Evolutionary conservation across 768 basidiomycete genomes (phyloP), one percentile per base, ranked within the genome.

Genomic region (Phaeotremella skinneri): DNA sequence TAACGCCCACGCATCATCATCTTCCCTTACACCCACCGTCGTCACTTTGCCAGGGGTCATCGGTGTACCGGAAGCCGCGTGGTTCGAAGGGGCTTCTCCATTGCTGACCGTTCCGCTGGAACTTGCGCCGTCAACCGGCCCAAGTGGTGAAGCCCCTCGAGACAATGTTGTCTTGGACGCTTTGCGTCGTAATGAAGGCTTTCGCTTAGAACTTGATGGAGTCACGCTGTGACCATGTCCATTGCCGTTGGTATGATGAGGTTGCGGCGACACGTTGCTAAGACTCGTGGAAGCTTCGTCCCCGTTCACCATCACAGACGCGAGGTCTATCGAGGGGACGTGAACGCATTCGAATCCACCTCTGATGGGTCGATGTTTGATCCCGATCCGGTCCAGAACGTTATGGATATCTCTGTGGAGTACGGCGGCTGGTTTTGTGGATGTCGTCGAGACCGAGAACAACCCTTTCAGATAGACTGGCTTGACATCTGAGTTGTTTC

Each of bases 381-480:
- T 88, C 63, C 93, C 91, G 85, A 98, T 91, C 48, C 93, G 84
- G 69, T 93, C 90, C 37, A 98, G 82, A 1, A 96, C 93, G 13
- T 84, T 83, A 49, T 83, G 82, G 63, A 99, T 87, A 77, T 98
- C 94, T 57, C 82, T 79, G 76, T 90, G 89, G 78, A 98, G 86
- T 7, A 84, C 81, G 14, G 83, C 78, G 3, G 91, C 88, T 4
- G 89, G 73, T 72, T 94, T 97, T 3, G 91, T 91, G 26, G 91
- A 89, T 1, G 96, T 99, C 4, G 96, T 99, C 4, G 90, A 87
- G 41, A 99, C 96, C 87, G 90, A 92, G 80, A 99, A 97, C 49
- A 99, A 73, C 4, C 96, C 96, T 79, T 98, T 99, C 70, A 98
- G 79, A 79, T 90, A 94, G 47, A 97, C 85, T 0, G 96, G 90